Conservation (phyloP, 2,329 filamentous ascomycete genomes). For the Aureobasidium zeae region DNA sequence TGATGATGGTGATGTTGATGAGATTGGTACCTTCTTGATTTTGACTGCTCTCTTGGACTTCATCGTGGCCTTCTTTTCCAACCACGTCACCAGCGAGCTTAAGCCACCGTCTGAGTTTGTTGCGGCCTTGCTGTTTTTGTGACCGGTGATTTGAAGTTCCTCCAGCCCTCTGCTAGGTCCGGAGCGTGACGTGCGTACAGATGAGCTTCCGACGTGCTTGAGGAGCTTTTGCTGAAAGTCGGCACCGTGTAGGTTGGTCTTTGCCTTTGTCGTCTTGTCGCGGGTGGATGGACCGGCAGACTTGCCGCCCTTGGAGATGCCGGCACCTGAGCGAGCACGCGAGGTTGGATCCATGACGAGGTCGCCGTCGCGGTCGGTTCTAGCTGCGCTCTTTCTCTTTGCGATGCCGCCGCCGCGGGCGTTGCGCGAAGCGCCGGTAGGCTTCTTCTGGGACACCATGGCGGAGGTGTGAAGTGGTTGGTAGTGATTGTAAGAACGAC, state of each 20-base stretch:
- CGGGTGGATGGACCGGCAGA: neutral
- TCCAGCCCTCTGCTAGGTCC: conserved; percentile 20
- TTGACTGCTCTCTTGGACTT: conserved; percentile 26
- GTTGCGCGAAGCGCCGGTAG: conserved; percentile 4
- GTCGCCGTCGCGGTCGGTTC: conserved; percentile 52
- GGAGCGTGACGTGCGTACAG: conserved; percentile 22
- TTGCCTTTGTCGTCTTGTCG: conserved; percentile 20
- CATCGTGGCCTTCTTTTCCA: conserved; percentile 32
- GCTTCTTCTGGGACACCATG: conserved; percentile 14
- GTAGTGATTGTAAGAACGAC: neutral
- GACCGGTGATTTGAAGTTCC: conserved; percentile 34
- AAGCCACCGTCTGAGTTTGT: conserved; percentile 29
- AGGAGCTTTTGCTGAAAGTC: conserved; percentile 23
- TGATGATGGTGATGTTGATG: conserved; percentile 13
- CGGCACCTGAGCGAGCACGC: conserved; percentile 24
- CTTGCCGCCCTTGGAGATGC: conserved; percentile 21
- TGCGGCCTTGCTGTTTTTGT: conserved; percentile 32
- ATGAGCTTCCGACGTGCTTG: conserved; percentile 23
- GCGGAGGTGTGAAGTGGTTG: neutral
- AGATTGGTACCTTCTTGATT: conserved; percentile 31
- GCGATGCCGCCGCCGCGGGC: conserved; percentile 16
- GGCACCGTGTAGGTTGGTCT: conserved; percentile 14
- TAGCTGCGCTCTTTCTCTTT: conserved; percentile 18
- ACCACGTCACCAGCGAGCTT: conserved; percentile 31
- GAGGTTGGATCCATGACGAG: conserved; percentile 47